Base-by-base conservation (phyloP, 2,329 filamentous ascomycete species). In the Ilyonectria robusta region DNA sequence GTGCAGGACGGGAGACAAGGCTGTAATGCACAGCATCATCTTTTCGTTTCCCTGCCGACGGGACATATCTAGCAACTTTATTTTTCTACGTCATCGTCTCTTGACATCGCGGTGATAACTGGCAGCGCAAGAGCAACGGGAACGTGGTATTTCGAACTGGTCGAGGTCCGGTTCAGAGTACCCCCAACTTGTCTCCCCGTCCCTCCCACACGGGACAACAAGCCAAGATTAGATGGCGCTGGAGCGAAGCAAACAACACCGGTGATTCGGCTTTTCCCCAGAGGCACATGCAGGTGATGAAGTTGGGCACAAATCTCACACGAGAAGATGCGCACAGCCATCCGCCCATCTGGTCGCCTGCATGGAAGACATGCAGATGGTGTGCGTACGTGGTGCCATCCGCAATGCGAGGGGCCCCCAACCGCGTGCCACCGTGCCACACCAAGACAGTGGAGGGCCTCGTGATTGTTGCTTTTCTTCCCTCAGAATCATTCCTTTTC, bases 331-430 rank as follows among this genome's bases (percentile, higher is more conserved):
- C 42, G 21, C 42, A 46, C 19, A 48, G 46, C 21, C 46, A 48
- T 29, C 21, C 23, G 26, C 26, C 15, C 23, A 2, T 48, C 21
- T 29, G 11, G 13, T 17, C 46, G 10, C 11, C 46, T 17, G 46
- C 46, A 48, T 48, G 46, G 23, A 48, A 48, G 46, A 48, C 46
- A 29, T 48, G 46, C 46, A 48, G 21, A 26, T 48, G 46, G 46
- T 48, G 46, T 48, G 46, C 46, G 15, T 48, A 48, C 46, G 46
- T 29, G 46, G 46, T 48, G 21, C 46, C 46, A 29, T 48, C 46
- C 46, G 44, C n/a, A 13, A 21, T 4, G 10, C 19, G 4, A 46
- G 21, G 21, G 5, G 44, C 44, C n/a, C 44, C 44, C 44, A 46
- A 46, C 19, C 8, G n/a, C 11, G 6, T 48, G 46, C 46, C 21